Evolutionary conservation across 2,329 filamentous ascomycete genomes (phyloP).

Genomic region (Fusarium pseudocircinatum): DNA sequence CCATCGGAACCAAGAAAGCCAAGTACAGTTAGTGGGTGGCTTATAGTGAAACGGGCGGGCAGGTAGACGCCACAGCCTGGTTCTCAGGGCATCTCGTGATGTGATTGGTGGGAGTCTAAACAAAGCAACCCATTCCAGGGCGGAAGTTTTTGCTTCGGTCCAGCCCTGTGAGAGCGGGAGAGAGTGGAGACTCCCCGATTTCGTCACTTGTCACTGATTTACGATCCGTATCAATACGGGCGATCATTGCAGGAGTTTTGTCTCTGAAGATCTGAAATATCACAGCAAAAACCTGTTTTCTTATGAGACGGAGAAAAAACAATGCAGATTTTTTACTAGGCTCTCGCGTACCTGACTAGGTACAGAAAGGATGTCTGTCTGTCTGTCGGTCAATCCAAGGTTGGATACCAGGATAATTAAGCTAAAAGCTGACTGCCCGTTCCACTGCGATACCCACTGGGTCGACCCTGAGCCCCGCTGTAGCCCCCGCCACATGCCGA

Average conservation of each 20-base stretch:
- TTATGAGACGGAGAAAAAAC: not conserved
- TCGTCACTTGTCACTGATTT: not conserved
- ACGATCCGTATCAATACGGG: not conserved
- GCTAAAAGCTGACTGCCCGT: slow-evolving; percentile 23
- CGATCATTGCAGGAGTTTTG: not conserved
- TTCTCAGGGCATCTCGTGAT: slow-evolving; percentile 4
- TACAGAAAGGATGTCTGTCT: not conserved
- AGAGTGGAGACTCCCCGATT: slow-evolving; percentile 4
- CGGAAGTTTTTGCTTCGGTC: slow-evolving; percentile 23
- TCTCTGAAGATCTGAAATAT: not conserved
- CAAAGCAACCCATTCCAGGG: slow-evolving; percentile 21
- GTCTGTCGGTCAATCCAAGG: slow-evolving; percentile 3
- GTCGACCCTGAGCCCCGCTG: slow-evolving; percentile 15
- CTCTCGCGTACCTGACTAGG: slow-evolving; percentile 22
- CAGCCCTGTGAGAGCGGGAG: slow-evolving; percentile 36
- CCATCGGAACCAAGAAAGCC: slow-evolving; percentile 2
- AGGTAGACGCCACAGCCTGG: slow-evolving; percentile 27
- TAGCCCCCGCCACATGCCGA: not conserved
- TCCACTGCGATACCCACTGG: slow-evolving; percentile 1
- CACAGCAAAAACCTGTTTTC: not conserved
- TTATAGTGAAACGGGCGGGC: slow-evolving; percentile 30
- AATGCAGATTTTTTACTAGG: not conserved
- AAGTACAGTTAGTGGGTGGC: slow-evolving; percentile 12
- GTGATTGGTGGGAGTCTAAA: slow-evolving; percentile 24
- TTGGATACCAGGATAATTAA: not conserved